Evolutionary conservation across 2,329 filamentous ascomycete genomes (phyloP), one percentile per base, ranked within the genome.

Genomic region (Colletotrichum tamarilloi): DNA sequence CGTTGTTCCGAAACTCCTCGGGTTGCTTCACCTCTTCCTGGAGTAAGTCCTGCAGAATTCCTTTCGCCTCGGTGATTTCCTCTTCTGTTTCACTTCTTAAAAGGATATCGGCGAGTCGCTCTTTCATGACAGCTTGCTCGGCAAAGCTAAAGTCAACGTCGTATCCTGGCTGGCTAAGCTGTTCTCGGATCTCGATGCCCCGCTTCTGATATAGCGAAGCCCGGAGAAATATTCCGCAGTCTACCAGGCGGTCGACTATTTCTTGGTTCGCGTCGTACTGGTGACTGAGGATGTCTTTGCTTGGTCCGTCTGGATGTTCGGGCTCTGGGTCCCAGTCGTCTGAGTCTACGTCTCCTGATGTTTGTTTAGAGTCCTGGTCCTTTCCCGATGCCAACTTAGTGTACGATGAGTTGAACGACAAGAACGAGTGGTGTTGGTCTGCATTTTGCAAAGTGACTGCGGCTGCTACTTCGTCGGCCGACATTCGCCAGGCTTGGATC

Each of bases 301-400:
- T 75, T n/a, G 75, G 75, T 4, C 72, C 68, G 52, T 77, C 74
- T 2, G 49, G 60, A 11, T 68, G 75, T 3, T 75, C 77, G 6
- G 77, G 76, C 49, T 80, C 78, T 3, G 78, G 79, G 32, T 80
- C 78, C 62, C 74, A 80, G 3, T 63, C 73, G 24, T 79, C 71
- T 8, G 56, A 57, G 6, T 65, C 35, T 14, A 62, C 56, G n/a
- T 65, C 77, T 2, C 46, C 26, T 5, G 42, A 19, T 0, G 46
- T n/a, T 12, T 67, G 52, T 32, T 32, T 26, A 7, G 26, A 28
- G 14, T 9, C 55, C 16, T n/a, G 8, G 26, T 70, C 56, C 3
- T 32, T 56, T 2, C 12, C 35, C 2, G 56, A 42, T 12, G 56
- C 28, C 3, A 73, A 35, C 24, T 70, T 65, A 22, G 55, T 53